Percentiles rank a stretch among this genome's conserved stretches.
Conservation (phyloP, 495 filamentous ascomycete species). For the Talaromyces adpressus region DNA sequence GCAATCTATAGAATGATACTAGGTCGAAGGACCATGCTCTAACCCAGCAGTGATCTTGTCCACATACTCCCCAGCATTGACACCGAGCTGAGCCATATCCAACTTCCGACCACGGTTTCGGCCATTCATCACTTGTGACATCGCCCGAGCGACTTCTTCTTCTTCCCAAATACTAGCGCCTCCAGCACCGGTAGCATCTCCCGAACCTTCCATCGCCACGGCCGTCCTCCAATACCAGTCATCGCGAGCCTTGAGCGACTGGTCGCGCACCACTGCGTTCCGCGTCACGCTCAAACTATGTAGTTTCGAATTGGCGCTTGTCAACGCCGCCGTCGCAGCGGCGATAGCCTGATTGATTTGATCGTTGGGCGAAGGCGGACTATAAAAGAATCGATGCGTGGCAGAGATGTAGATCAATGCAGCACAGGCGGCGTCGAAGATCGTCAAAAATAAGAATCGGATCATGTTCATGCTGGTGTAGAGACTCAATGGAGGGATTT, state of each 20-base stretch:
- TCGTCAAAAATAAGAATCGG: slow-evolving; percentile 51
- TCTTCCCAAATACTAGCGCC: slow-evolving; percentile 43
- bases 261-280: slow-evolving; percentile 54
- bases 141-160: slow-evolving; percentile 47
- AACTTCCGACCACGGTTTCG: slow-evolving; percentile 25
- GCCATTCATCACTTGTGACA: slow-evolving; percentile 41
- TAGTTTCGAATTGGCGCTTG: slow-evolving; percentile 41
- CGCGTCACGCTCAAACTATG: slow-evolving; percentile 46
- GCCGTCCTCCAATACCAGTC: slow-evolving; percentile 55
- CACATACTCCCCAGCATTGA: slow-evolving; percentile 37
- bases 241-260: slow-evolving; percentile 42
- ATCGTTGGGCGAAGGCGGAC: slow-evolving; percentile 43
- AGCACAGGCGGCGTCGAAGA: slow-evolving; percentile 55
- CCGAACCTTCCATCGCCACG: slow-evolving; percentile 29
- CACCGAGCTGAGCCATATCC: slow-evolving; percentile 41
- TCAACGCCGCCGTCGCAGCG: slow-evolving; percentile 31
- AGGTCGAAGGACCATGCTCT: slow-evolving; percentile 13
- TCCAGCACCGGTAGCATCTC: slow-evolving; percentile 17
- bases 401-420: slow-evolving; percentile 61
- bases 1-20: background rate
- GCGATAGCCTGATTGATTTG: slow-evolving; percentile 33
- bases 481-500: slow-evolving; percentile 37
- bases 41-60: slow-evolving; percentile 33
- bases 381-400: slow-evolving; percentile 64
- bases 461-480: slow-evolving; percentile 59